Evolutionary conservation across 1,139 yeast species (phyloP), one percentile per base, ranked within the genome.

Genomic region (Suhomyces yuchorum): DNA sequence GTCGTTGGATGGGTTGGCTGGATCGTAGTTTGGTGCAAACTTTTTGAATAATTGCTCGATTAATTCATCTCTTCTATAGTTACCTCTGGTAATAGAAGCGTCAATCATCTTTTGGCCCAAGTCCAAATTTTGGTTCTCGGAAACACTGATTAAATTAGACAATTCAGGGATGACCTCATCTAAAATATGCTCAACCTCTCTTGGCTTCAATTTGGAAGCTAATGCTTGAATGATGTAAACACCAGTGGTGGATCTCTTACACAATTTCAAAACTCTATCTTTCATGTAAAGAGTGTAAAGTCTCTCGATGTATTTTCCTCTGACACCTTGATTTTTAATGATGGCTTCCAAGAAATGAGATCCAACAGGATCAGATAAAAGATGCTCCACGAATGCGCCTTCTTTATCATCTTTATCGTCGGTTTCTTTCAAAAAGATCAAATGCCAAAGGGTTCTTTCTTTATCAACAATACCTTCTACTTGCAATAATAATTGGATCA

Each of bases 341-440:
- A 84, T 78, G 17, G 85, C 78, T 66, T 92, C 92, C 37, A 92
- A 73, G 70, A 92, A 91, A 67, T 91, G 97, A 1, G 96, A 86
- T 0, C 98, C 99, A 14, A 91, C 90, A 1, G 96, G 77, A 61
- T 92, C 97, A 6, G 95, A 84, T 44, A 92, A 70, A 49, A 92
- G 73, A 61, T 87, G 87, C 62, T 91, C 97, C 36, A 91, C 85
- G 64, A 87, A 91, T 1, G 93, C 81, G 54, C 82, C 91, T 63
- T 91, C 96, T 49, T 83, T 80, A 0, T 81, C 56, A 49, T 85
- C 84, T 47, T 71, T 77, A 22, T 73, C 83, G 9, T 73, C 79
- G 9, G 67, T 66, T 32, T 72, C 75, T 46, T 63, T 58, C 49
- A 70, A 63, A 63, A 82, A 80, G 8, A 80, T 63, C 43, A 68